These are phyloP conservation scores for Glycine latifolia DNA, from an alignment of 306 rosid genomes.

Conservation along the genomic window DNA sequence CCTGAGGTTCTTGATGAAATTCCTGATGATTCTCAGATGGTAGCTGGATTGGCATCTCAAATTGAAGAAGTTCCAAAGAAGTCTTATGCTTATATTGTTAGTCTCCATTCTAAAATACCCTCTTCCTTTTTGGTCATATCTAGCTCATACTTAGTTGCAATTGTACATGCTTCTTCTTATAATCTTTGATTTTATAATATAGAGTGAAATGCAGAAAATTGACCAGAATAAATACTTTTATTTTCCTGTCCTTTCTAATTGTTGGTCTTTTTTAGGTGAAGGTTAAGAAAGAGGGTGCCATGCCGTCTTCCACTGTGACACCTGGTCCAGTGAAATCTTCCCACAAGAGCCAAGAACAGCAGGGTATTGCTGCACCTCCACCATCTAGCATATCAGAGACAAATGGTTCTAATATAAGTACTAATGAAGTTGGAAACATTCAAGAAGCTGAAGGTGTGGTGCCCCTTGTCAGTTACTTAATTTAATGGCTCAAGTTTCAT, in stretches of 20 bases:
- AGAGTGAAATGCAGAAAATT: constrained; percentile 15
- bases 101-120: constrained; percentile 46
- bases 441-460: constrained; percentile 72
- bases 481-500: background rate
- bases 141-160: background rate
- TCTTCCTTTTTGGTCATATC: constrained; percentile 2
- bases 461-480: background rate
- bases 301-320: constrained; percentile 47
- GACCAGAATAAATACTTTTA: background rate
- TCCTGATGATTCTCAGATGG: constrained; percentile 61
- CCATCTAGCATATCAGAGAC: constrained; percentile 52
- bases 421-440: constrained; percentile 55
- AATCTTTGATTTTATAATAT: constrained; percentile 21
- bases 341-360: constrained; percentile 60
- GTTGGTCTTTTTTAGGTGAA: constrained; percentile 52
- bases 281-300: constrained; percentile 64
- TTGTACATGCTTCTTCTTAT: constrained; percentile 14
- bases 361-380: constrained; percentile 53
- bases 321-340: constrained; percentile 54
- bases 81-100: constrained; percentile 89
- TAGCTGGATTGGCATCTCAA: constrained; percentile 59
- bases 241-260: constrained; percentile 1
- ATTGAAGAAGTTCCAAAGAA: constrained; percentile 72
- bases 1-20: constrained; percentile 68
- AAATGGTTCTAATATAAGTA: constrained; percentile 44